Percentiles rank a stretch among this genome's conserved stretches.
These are phyloP conservation scores for Pestalotiopsis sp. DNA, from an alignment of 2,329 filamentous ascomycete species.

Conservation along the genomic window DNA sequence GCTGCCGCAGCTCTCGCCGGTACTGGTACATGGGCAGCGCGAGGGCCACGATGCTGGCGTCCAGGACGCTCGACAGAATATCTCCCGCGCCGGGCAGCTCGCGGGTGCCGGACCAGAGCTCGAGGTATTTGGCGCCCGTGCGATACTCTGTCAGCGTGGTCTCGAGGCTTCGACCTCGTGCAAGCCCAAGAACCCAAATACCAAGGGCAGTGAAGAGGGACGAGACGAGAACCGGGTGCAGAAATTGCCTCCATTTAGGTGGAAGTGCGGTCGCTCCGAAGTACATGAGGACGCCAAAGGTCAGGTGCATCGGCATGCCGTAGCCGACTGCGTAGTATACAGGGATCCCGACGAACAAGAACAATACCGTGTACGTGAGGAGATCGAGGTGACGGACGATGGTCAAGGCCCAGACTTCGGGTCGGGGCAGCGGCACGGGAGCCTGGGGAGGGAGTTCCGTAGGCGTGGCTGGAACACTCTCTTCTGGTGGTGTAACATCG, in stretches of 20 bases:
- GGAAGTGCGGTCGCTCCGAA: constrained; percentile 52
- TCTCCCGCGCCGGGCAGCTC: constrained; percentile 57
- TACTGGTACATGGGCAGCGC: constrained; percentile 65
- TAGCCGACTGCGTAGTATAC: constrained; percentile 57
- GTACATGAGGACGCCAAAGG: constrained; percentile 54
- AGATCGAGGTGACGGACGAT: constrained; percentile 49
- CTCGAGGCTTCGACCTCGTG: constrained; percentile 41
- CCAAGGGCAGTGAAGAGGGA: constrained; percentile 54
- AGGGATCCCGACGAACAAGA: constrained; percentile 55
- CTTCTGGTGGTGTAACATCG: neutral
- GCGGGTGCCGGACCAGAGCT: constrained; percentile 47
- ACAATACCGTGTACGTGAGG: constrained; percentile 44
- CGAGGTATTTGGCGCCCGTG: constrained; percentile 54
- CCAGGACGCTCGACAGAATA: constrained; percentile 55
- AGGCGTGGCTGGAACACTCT: constrained; percentile 6
- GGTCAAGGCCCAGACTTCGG: constrained; percentile 52
- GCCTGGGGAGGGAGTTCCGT: constrained; percentile 32
- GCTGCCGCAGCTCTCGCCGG: constrained; percentile 54
- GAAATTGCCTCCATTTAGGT: constrained; percentile 48
- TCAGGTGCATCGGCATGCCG: constrained; percentile 49
- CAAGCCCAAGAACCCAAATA: constrained; percentile 55
- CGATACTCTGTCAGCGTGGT: constrained; percentile 49
- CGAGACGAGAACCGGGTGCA: constrained; percentile 62
- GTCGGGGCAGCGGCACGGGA: constrained; percentile 45
- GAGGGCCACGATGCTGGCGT: constrained; percentile 60